phyloP scores from a whole-genome alignment of 495 filamentous ascomycete genomes.

The Xylaria nigripes region DNA sequence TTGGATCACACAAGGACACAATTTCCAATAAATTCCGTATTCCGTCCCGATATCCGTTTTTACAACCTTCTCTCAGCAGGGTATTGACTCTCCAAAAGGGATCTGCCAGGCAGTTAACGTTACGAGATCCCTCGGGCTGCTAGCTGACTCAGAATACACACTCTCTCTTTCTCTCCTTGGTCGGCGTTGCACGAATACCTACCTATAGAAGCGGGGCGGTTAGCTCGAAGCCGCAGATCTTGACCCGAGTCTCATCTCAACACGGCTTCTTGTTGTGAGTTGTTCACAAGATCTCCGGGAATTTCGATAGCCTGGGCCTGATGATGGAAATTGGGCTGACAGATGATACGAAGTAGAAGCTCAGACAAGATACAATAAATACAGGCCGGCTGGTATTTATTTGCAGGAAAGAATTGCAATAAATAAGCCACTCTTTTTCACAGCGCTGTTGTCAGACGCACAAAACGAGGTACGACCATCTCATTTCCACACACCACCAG shows the following conservation, averaged over 20 bases:
- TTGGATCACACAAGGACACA: slow-evolving; percentile 17
- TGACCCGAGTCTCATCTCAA: neutral
- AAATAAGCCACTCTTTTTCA: neutral
- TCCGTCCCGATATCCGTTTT: slow-evolving; percentile 18
- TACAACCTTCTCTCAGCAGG: neutral
- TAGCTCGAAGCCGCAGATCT: neutral
- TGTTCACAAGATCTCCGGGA: neutral
- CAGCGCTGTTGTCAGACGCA: neutral
- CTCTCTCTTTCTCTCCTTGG: neutral
- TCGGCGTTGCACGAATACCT: neutral
- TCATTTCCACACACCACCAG: slow-evolving; percentile 11
- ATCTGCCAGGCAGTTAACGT: slow-evolving; percentile 4
- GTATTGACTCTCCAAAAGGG: slow-evolving; percentile 1
- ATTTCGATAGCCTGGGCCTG: neutral
- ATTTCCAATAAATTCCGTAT: slow-evolving; percentile 18
- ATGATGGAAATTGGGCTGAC: neutral
- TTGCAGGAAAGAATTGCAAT: neutral
- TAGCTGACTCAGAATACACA: neutral
- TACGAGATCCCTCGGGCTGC: neutral
- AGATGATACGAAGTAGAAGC: neutral
- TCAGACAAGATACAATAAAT: neutral
- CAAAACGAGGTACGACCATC: slow-evolving; percentile 11
- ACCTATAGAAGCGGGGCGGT: neutral
- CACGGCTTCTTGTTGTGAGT: neutral
- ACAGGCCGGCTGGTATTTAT: neutral